A percentile compares a stretch with the other conserved stretches of the same genome.
Conservation (phyloP, 805 yeast species). For the Vanderwaltozyma tropicalis region DNA sequence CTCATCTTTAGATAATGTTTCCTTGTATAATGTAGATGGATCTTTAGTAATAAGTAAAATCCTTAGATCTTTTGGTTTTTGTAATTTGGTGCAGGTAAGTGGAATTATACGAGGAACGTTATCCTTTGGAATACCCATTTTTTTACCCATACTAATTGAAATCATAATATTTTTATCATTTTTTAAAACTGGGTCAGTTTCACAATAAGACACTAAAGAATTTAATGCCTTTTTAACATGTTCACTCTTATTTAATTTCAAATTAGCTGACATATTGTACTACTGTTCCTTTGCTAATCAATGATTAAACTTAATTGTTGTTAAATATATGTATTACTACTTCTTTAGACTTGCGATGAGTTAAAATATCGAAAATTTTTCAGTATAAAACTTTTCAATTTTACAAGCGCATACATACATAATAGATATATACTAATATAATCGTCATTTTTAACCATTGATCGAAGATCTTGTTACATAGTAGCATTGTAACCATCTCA, state of each 20-base stretch:
- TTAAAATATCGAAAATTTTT: too few relatives aligned
- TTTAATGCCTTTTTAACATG: conserved; percentile 13
- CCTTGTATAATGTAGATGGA: conserved; percentile 50
- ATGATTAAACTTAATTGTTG: too few relatives aligned
- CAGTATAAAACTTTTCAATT: too few relatives aligned
- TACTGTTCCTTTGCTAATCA: too few relatives aligned
- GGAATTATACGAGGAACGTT: conserved; percentile 52
- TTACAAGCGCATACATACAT: too few relatives aligned
- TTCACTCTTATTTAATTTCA: conserved; percentile 5
- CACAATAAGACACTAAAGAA: conserved; percentile 20
- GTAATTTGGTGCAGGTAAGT: conserved; percentile 38
- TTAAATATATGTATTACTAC: too few relatives aligned
- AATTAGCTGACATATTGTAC: conserved; percentile 5
- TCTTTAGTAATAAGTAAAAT: conserved; percentile 64
- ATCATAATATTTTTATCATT: conserved; percentile 27
- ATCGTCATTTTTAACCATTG: too few relatives aligned
- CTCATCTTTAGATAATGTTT: conserved; percentile 38
- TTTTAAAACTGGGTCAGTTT: conserved; percentile 21
- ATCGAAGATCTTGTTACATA: too few relatives aligned
- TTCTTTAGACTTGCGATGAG: too few relatives aligned
- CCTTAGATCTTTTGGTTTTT: conserved; percentile 38
- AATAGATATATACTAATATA: too few relatives aligned
- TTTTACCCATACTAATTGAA: conserved; percentile 37
- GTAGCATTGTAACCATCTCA: too few relatives aligned
- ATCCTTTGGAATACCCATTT: conserved; percentile 37